A percentile compares a stretch with the other conserved stretches of the same genome.
phyloP scores from a whole-genome alignment of 2,329 filamentous ascomycete genomes.

The Exophiala spinifera region DNA sequence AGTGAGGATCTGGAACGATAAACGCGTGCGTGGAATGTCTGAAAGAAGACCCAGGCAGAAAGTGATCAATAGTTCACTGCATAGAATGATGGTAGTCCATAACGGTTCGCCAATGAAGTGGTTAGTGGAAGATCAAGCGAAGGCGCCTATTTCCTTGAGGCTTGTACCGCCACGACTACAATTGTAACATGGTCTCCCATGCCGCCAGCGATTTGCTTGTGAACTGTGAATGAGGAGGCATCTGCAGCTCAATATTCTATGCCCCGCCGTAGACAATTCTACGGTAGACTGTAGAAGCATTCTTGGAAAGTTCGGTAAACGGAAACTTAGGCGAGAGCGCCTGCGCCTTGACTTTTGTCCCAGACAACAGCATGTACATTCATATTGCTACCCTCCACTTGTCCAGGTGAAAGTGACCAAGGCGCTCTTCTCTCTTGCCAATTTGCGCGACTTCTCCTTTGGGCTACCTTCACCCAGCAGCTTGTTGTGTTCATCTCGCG shows the following conservation, averaged over 20 bases:
- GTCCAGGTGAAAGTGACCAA: not conserved
- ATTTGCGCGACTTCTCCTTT: not conserved
- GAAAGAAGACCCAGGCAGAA: conserved; percentile 10
- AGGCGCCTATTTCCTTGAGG: conserved; percentile 18
- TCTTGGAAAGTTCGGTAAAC: not conserved
- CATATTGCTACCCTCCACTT: not conserved
- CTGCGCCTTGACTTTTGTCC: not conserved
- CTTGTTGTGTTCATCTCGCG: not conserved
- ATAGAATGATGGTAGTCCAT: conserved; percentile 5
- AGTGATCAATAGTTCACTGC: conserved; percentile 15
- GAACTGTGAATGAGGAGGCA: too few relatives aligned
- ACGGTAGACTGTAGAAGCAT: not conserved
- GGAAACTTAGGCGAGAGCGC: not conserved
- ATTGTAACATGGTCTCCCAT: too few relatives aligned
- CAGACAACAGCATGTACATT: not conserved
- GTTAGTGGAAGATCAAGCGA: conserved; percentile 16
- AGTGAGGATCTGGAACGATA: conserved; percentile 5
- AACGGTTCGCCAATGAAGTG: conserved; percentile 19
- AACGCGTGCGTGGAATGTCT: conserved; percentile 8
- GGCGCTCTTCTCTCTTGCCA: not conserved
- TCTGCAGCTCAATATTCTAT: not conserved
- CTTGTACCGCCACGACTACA: not conserved
- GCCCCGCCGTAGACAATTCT: not conserved
- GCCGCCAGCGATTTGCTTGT: too few relatives aligned
- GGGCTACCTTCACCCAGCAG: not conserved